phyloP scores from a whole-genome alignment of 768 basidiomycete species.

The Omphalotus guepiniiformis region DNA sequence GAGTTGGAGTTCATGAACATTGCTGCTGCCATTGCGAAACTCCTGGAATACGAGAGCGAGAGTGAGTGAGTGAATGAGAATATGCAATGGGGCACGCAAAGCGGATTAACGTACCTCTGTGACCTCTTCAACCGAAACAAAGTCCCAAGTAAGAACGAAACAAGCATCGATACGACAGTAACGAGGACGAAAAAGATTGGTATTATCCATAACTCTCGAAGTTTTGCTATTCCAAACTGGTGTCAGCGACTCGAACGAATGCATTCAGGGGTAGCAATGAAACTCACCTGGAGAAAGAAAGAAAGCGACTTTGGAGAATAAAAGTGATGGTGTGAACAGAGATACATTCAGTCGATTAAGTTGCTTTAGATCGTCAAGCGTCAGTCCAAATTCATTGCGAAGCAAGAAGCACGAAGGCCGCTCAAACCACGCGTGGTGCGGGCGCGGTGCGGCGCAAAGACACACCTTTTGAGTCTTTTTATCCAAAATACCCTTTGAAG shows the following conservation, averaged over 20 bases:
- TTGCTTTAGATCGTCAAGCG: conserved; percentile 49
- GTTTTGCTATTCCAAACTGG: conserved; percentile 47
- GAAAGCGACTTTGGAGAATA: conserved; percentile 96
- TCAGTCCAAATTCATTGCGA: neutral
- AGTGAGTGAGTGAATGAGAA: neutral
- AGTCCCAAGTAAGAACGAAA: conserved; percentile 61
- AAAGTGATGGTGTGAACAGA: conserved; percentile 81
- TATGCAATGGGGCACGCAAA: neutral
- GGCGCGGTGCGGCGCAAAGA: no score
- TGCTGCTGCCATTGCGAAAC: conserved; percentile 74
- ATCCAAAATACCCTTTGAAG: conserved; percentile 76
- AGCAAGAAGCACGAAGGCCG: neutral
- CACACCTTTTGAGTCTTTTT: conserved; percentile 84
- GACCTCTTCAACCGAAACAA: conserved; percentile 65
- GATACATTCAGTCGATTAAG: conserved; percentile 82
- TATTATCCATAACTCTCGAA: conserved; percentile 80
- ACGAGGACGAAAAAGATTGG: conserved; percentile 83
- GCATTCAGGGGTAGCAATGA: neutral
- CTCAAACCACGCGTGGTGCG: neutral
- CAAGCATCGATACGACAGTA: conserved; percentile 62
- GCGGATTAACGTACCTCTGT: conserved; percentile 59
- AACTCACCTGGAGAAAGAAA: conserved; percentile 71
- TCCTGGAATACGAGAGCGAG: conserved; percentile 33
- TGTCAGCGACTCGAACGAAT: neutral
- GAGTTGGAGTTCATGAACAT: conserved; percentile 97